phyloP scores from a whole-genome alignment of 805 yeast species.

The Schwanniomyces pseudopolymorphus region DNA sequence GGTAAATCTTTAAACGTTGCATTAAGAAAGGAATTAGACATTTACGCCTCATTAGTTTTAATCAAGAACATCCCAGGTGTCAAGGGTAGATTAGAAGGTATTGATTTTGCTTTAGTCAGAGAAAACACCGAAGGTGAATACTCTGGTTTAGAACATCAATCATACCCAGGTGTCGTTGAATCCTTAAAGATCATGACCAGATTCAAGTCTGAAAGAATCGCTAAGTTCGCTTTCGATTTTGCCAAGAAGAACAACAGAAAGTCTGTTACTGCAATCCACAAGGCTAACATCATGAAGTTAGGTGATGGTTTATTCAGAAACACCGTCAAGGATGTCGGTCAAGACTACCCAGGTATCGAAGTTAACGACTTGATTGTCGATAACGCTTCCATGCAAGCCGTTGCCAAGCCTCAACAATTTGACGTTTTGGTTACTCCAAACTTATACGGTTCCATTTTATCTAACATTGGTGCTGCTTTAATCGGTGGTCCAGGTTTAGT shows the following conservation, averaged over 20 bases:
- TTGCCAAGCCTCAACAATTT: constrained; percentile 95
- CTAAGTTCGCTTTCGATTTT: constrained; percentile 94
- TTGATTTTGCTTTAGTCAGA: constrained; percentile 92
- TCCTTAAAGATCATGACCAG: constrained; percentile 92
- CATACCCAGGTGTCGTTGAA: constrained; percentile 97
- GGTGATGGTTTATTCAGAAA: constrained; percentile 98
- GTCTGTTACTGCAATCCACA: constrained; percentile 94
- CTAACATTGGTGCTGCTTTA: constrained; percentile 96
- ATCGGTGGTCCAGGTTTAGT: constrained; percentile 98
- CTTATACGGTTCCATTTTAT: constrained; percentile 94
- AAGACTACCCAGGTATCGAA: constrained; percentile 79
- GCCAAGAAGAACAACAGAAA: constrained; percentile 91
- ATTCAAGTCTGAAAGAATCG: constrained; percentile 94
- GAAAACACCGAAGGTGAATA: constrained; percentile 99
- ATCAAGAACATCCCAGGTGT: constrained; percentile 95
- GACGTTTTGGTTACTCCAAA: constrained; percentile 98
- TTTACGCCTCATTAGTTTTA: constrained; percentile 91
- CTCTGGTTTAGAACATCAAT: constrained; percentile 97
- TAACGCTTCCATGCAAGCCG: constrained; percentile 99
- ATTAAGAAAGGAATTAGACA: constrained; percentile 92
- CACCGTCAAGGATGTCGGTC: constrained; percentile 82
- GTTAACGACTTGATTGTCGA: constrained; percentile 95
- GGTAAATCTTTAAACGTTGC: constrained; percentile 92
- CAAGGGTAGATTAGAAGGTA: constrained; percentile 80
- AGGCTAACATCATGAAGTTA: constrained; percentile 98